These are phyloP conservation scores for Apodospora peruviana DNA, from an alignment of 495 filamentous ascomycete species.

Conservation along the genomic window DNA sequence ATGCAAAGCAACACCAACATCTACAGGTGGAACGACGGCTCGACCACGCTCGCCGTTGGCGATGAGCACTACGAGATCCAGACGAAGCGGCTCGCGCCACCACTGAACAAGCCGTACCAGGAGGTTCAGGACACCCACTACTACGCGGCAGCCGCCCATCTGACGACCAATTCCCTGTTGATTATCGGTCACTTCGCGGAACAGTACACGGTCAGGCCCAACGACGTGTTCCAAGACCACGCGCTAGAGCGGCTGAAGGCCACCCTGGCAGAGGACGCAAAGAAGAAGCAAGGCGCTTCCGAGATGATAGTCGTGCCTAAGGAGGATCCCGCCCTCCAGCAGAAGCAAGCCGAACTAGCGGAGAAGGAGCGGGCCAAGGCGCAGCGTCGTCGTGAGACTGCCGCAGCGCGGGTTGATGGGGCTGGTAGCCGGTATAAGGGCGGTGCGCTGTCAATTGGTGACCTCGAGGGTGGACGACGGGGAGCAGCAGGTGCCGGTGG, in stretches of 20 bases:
- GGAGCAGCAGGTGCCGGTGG: slow-evolving; percentile 18
- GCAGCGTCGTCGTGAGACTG: slow-evolving; percentile 62
- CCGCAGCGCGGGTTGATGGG: slow-evolving; percentile 57
- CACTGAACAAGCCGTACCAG: slow-evolving; percentile 53
- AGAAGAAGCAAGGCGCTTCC: slow-evolving; percentile 37
- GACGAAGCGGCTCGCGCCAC: slow-evolving; percentile 69
- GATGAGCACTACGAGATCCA: slow-evolving; percentile 74
- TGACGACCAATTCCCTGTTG: slow-evolving; percentile 63
- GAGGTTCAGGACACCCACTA: slow-evolving; percentile 70
- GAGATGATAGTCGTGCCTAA: slow-evolving; percentile 55
- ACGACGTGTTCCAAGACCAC: slow-evolving; percentile 65
- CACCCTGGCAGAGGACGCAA: slow-evolving; percentile 54
- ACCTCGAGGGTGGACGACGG: slow-evolving; percentile 59
- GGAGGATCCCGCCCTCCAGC: slow-evolving; percentile 76
- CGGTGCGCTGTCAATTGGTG: slow-evolving; percentile 64
- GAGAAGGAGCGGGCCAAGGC: slow-evolving; percentile 66
- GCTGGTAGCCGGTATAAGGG: slow-evolving; percentile 43
- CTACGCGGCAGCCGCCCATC: slow-evolving; percentile 71
- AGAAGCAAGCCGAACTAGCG: slow-evolving; percentile 65
- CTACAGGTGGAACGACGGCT: slow-evolving; percentile 80
- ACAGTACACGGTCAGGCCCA: slow-evolving; percentile 65
- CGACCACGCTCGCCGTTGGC: slow-evolving; percentile 67
- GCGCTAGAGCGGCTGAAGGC: slow-evolving; percentile 71
- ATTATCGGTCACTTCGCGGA: slow-evolving; percentile 77
- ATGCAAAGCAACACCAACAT: slow-evolving; percentile 73